A percentile compares a stretch with the other conserved stretches of the same genome.
Conservation (phyloP, 2,329 filamentous ascomycete species). For the Myriangium duriaei region DNA sequence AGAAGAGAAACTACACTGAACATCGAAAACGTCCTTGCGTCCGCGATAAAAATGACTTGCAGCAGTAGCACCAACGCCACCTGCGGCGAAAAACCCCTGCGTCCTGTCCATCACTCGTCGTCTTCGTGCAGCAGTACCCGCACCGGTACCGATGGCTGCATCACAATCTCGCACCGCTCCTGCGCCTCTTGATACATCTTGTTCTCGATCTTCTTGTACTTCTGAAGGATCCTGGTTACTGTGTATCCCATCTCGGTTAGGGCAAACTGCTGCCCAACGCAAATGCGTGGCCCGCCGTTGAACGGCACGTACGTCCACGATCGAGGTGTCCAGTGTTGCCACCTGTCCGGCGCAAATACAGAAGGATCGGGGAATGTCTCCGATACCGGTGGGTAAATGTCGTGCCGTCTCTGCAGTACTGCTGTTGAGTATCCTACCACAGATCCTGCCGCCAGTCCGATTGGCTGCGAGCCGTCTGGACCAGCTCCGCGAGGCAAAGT, state of each 20-base stretch:
- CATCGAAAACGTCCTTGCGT: no score
- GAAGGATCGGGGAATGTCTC: conserved; percentile 27
- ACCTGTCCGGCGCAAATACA: conserved; percentile 37
- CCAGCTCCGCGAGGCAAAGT: conserved; percentile 38
- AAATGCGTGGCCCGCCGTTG: conserved; percentile 38
- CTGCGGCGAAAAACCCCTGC: no score
- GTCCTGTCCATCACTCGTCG: background rate
- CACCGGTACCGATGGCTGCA: conserved; percentile 27
- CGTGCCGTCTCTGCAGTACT: conserved; percentile 36
- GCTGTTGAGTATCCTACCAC: conserved; percentile 36
- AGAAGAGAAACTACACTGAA: no score
- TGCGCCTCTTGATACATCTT: conserved; percentile 26
- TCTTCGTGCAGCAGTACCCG: background rate
- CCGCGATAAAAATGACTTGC: no score
- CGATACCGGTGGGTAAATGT: conserved; percentile 33
- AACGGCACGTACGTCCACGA: conserved; percentile 37
- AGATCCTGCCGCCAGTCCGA: conserved; percentile 32
- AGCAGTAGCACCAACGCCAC: no score
- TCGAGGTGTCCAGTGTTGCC: conserved; percentile 38
- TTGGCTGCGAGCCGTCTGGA: conserved; percentile 30
- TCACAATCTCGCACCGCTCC: conserved; percentile 35
- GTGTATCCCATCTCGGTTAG: conserved; percentile 40
- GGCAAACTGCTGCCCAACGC: conserved; percentile 40
- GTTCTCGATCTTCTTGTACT: conserved; percentile 30
- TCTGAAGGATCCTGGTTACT: conserved; percentile 34